A percentile compares a stretch with the other conserved stretches of the same genome.
Conservation (phyloP, 345 rosid genomes). For the Leavenworthia alabamica region DNA sequence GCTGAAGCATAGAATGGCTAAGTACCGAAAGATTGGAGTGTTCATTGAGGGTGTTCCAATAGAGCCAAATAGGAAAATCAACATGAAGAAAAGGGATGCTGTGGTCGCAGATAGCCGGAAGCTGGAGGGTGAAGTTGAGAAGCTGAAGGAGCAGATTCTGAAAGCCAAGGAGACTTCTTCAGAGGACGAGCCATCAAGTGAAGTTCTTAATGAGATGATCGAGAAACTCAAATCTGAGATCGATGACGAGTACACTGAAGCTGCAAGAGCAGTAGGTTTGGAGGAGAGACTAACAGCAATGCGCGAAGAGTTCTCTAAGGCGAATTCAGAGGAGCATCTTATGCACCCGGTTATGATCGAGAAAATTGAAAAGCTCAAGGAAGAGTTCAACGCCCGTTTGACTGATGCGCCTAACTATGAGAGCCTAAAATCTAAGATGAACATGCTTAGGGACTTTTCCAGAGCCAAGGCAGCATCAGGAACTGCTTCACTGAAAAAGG, state of each 20-base stretch:
- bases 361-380: conserved; percentile 57
- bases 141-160: conserved; percentile 57
- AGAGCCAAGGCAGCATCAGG: conserved; percentile 44
- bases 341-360: conserved; percentile 50
- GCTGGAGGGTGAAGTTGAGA: conserved; percentile 62
- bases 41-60: conserved; percentile 58
- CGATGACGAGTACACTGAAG: conserved; percentile 64
- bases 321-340: conserved; percentile 45
- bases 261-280: conserved; percentile 52
- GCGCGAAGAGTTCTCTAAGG: conserved; percentile 48
- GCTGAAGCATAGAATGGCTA: conserved; percentile 63
- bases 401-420: conserved; percentile 54
- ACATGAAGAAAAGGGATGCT: conserved; percentile 65
- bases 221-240: conserved; percentile 62
- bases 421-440: conserved; percentile 57
- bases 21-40: conserved; percentile 81
- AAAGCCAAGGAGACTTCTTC: conserved; percentile 60
- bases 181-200: conserved; percentile 35
- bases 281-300: conserved; percentile 42
- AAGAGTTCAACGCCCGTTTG: conserved; percentile 50
- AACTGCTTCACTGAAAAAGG: conserved; percentile 36
- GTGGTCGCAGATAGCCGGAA: conserved; percentile 40
- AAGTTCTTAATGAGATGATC: conserved; percentile 54
- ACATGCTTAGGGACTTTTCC: conserved; percentile 62
- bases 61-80: conserved; percentile 55